Base-by-base conservation (phyloP, 345 rosid genomes). In the Cardamine chenopodiifolia region DNA sequence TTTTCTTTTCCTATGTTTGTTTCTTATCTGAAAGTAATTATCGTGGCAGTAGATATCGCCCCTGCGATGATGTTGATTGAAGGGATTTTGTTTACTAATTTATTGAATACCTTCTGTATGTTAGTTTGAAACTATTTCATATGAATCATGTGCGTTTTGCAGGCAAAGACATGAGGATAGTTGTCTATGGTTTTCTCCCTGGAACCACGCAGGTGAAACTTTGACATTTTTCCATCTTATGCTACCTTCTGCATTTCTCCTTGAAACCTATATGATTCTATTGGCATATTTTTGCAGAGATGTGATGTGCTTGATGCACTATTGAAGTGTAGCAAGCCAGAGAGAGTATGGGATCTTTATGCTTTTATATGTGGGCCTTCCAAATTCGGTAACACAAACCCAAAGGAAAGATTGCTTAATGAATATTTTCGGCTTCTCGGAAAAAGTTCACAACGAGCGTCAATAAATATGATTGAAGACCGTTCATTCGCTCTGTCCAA, bases 101-200 rank as follows among this genome's bases (percentile, higher is more conserved):
- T 54, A 59, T 68, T 25, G 12, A 8, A 18, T 25, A 53, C 14
- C 50, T 42, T 70, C 15, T 70, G 42, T 55, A 26, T 55, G 47
- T 44, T 62, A 55, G 26, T 54, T 62, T 69, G 29, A 48, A 62
- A 26, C 32, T 5, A 34, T 45, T 23, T 70, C 60, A 34, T 62
- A 56, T 56, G 34, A 63, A 56, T 66, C 70, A 50, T 71, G 56
- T 66, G 26, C 71, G 8, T 77, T 80, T 79, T 79, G 75, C 81
- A 95, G 99, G 99, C 67, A 95, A 92, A 80, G 99, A 95, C 82
- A 92, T 95, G 99, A 89, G 97, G 80, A 83, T 92, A 61, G 78
- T 95, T 68, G 98, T 95, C 42, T 90, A 90, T 79, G 96, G 98
- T 72, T 95, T 95, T 76, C 98, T 79, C 74, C 94, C 99, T 39